Base-by-base conservation (phyloP, 345 rosid species). In the Litchi chinensis region DNA sequence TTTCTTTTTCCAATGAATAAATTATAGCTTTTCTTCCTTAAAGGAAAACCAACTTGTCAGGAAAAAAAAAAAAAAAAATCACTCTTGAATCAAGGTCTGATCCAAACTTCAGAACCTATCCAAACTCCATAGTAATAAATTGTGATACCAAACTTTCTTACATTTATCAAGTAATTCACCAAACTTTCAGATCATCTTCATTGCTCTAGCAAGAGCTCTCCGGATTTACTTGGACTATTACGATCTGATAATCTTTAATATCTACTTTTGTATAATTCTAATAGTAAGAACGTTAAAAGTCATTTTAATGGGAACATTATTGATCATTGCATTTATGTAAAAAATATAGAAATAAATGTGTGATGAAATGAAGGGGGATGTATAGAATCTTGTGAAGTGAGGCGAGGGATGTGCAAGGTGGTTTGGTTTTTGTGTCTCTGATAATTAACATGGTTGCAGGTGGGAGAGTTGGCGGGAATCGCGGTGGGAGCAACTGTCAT, bases 401-500 rank as follows among this genome's bases (percentile, higher is more conserved):
- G 12, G 39, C 21, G 28, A 60, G 65, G 59, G 59, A 54, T 16
- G 59, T 52, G 59, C 16, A 5, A 11, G 4, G n/a, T 52, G 19
- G 18, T 15, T 1, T 60, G 65, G 65, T 60, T 60, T n/a, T n/a
- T 19, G 2, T 12, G 24, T n/a, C 8, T 11, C 10, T 43, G 48
- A 24, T 63, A 68, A n/a, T n/a, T n/a, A n/a, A 46, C 37, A 68
- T 21, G 52, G 12, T n/a, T 60, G 85, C 90, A 95, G 97, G 97
- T 92, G 44, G 97, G 98, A 32, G 98, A 92, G 83, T 78, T 95
- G 84, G 95, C 98, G 0, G 98, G 97, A 86, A 91, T 95, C 5
- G 98, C 98, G 6, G 98, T 92, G 1, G 98, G 98, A 85, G 98
- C 98, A 28, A 92, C 98, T 7, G 98, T 91, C 77, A 91, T 91